A percentile compares a stretch with the other conserved stretches of the same genome.
These are phyloP conservation scores for Lonicera japonica DNA, from an alignment of 129 eudicot genomes.

Conservation along the genomic window DNA sequence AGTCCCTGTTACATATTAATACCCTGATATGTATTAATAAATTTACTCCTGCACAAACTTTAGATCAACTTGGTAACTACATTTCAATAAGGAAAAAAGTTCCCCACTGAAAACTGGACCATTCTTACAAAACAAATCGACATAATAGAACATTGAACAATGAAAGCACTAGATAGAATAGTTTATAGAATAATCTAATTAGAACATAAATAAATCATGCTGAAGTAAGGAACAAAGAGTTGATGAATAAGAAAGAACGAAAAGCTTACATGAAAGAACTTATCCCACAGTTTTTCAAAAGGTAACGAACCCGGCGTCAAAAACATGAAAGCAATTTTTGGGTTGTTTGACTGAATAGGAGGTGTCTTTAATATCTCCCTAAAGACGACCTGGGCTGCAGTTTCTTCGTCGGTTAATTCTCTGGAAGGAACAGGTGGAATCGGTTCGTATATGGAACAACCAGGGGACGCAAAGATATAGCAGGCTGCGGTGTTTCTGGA, in stretches of 20 bases:
- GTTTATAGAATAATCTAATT: not conserved
- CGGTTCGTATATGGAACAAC: conserved; percentile 76
- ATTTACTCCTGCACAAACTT: too few species aligned
- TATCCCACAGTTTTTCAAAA: conserved; percentile 91
- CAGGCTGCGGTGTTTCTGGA: conserved; percentile 77
- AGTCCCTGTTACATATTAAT: too few species aligned
- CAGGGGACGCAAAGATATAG: conserved; percentile 59
- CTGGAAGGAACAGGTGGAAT: conserved; percentile 74
- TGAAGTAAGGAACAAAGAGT: not conserved
- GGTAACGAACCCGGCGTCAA: conserved; percentile 79
- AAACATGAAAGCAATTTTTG: conserved; percentile 94
- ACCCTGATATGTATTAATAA: too few species aligned
- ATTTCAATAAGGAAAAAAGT: too few species aligned
- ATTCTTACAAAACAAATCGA: not conserved
- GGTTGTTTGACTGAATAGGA: conserved; percentile 33
- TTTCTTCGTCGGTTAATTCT: conserved; percentile 72
- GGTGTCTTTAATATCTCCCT: conserved; percentile 58
- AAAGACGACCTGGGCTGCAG: conserved; percentile 78
- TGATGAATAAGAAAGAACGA: not conserved
- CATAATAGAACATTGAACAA: too few species aligned
- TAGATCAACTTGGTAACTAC: too few species aligned
- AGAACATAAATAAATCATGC: not conserved
- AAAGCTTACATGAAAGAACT: conserved; percentile 66
- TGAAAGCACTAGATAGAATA: too few species aligned
- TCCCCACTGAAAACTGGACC: not conserved